Conservation (phyloP, 805 yeast species). For the Zygosaccharomyces bisporus region DNA sequence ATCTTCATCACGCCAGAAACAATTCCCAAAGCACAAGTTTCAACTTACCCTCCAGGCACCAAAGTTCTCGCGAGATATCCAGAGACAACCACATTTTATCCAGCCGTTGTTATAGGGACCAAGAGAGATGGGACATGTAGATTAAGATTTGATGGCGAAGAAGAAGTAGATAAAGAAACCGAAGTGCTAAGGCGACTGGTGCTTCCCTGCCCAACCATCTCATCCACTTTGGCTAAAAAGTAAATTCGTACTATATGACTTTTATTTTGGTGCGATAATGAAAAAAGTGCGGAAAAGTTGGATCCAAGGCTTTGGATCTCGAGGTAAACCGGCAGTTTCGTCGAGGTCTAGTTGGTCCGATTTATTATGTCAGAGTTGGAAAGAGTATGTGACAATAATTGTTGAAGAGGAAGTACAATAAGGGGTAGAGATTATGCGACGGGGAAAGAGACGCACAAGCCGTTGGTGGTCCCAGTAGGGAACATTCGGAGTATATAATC, state of each 20-base stretch:
- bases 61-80: constrained; percentile 92
- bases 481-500: no score
- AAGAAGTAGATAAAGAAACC: constrained; percentile 92
- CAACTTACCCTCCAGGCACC: constrained; percentile 65
- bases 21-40: constrained; percentile 34
- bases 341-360: not conserved
- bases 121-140: constrained; percentile 72
- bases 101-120: constrained; percentile 83
- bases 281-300: constrained; percentile 4
- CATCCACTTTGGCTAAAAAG: constrained; percentile 25
- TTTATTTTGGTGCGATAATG: not conserved
- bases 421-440: not conserved
- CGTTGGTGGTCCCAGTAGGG: not conserved
- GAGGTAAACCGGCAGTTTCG: not conserved
- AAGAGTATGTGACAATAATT: constrained; percentile 5
- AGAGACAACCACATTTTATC: constrained; percentile 94
- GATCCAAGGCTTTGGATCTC: not conserved
- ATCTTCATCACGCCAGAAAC: constrained; percentile 61
- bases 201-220: constrained; percentile 57
- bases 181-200: constrained; percentile 85
- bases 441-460: not conserved
- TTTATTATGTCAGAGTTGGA: constrained; percentile 6
- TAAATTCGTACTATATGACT: constrained; percentile 16
- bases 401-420: not conserved
- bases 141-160: constrained; percentile 91